These are phyloP conservation scores for Cadophora gregata DNA, from an alignment of 2,329 filamentous ascomycete species.

Conservation along the genomic window DNA sequence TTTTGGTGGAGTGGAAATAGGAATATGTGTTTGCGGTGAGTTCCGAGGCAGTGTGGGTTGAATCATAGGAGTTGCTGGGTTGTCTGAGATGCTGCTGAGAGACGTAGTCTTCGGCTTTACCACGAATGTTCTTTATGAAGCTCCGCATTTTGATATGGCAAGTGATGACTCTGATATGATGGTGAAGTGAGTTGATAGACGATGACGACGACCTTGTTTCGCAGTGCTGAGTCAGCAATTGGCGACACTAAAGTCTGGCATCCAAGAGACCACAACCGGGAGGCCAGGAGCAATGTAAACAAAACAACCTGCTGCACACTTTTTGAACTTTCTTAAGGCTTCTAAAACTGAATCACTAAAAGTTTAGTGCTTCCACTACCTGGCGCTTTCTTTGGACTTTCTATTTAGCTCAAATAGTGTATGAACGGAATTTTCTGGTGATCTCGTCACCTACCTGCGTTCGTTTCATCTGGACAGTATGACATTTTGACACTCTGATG, in stretches of 20 bases:
- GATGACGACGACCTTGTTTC: not conserved
- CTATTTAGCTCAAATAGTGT: too few relatives aligned
- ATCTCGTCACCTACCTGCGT: too few relatives aligned
- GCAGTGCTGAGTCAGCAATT: not conserved
- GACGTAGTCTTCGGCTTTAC: conserved; percentile 12
- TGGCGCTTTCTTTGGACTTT: too few relatives aligned
- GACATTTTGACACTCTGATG: too few relatives aligned
- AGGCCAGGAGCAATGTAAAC: too few relatives aligned
- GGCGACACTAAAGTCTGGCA: not conserved
- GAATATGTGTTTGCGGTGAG: conserved; percentile 3
- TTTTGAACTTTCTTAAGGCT: too few relatives aligned
- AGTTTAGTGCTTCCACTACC: too few relatives aligned
- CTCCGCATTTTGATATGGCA: conserved; percentile 1
- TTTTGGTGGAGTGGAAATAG: conserved; percentile 18
- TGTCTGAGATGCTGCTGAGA: conserved; percentile 1
- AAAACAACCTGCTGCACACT: too few relatives aligned
- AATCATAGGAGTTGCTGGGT: not conserved
- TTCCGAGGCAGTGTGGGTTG: not conserved
- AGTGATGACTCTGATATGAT: not conserved
- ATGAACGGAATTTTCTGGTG: too few relatives aligned
- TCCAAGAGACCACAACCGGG: too few relatives aligned
- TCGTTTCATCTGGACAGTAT: too few relatives aligned
- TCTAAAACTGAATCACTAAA: too few relatives aligned
- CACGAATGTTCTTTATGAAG: not conserved
- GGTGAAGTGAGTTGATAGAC: not conserved